phyloP scores from a whole-genome alignment of 2,329 filamentous ascomycete genomes.

The Ceratocystiopsis brevicomis region DNA sequence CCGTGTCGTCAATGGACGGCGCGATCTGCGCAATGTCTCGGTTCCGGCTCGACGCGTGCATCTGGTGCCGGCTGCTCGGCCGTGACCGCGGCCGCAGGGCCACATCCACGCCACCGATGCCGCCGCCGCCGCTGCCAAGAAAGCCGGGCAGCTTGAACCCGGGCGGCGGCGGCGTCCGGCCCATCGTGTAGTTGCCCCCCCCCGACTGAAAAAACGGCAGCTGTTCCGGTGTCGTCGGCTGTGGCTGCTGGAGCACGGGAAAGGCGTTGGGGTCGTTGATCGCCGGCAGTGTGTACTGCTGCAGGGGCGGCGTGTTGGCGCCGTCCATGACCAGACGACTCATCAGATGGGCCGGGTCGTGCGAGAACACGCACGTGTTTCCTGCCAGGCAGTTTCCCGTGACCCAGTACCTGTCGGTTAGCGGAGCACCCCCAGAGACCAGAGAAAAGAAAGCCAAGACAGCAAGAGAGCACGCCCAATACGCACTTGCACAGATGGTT shows the following conservation, averaged over 20 bases:
- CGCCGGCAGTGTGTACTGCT: conserved; percentile 15
- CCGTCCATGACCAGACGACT: conserved; percentile 62
- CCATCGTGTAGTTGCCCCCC: too few species aligned
- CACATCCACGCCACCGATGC: conserved; percentile 18
- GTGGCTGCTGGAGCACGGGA: conserved; percentile 57
- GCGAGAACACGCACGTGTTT: conserved; percentile 88
- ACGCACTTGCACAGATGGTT: conserved; percentile 96
- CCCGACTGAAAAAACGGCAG: conserved; percentile 32
- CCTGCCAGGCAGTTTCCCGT: conserved; percentile 90
- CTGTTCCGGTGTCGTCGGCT: conserved; percentile 40
- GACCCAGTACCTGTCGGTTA: conserved; percentile 59
- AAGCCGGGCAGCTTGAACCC: conserved; percentile 45
- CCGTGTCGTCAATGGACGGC: conserved; percentile 75
- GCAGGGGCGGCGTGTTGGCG: conserved; percentile 43
- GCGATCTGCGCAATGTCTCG: conserved; percentile 16
- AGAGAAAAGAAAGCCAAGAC: too few species aligned
- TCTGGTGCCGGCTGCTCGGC: conserved; percentile 64
- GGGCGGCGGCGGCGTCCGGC: conserved; percentile 34
- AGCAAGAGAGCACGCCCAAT: neutral
- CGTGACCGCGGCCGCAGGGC: conserved; percentile 55
- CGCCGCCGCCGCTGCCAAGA: conserved; percentile 17
- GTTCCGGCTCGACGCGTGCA: conserved; percentile 18
- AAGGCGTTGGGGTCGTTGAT: conserved; percentile 65
- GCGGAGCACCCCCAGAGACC: too few species aligned
- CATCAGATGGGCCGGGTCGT: conserved; percentile 76